Evolutionary conservation across 331 rosid genomes (phyloP), one percentile per base, ranked within the genome.

Genomic region (Pyrus hybrid): DNA sequence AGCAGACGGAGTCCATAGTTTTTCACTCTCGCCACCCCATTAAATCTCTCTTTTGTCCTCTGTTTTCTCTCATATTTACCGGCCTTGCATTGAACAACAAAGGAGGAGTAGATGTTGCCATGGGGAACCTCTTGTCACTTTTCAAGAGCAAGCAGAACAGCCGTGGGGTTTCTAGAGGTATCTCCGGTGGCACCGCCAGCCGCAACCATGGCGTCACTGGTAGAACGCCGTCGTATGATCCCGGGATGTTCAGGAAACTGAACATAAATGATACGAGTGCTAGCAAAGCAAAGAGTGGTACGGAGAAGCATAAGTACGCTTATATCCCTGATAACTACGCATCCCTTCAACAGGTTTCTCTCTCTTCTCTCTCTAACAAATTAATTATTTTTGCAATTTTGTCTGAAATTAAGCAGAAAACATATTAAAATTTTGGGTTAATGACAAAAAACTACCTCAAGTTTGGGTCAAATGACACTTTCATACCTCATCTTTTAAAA

Each of bases 301-400:
- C 70, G 4, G 77, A 41, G 2, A 88, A 88, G 84, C 83, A 87
- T 76, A 90, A 90, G 63, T 92, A 85, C 76, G 87, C 78, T 67
- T 71, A 76, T 6, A 92, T 92, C 53, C 81, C 77, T 4, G 96
- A 92, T 73, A 79, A 78, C 64, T 92, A 86, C 86, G 63, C 85
- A 25, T 71, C 92, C 16, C 81, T 92, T 21, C 85, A 87, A 21
- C 88, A 92, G 91, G 96, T 92, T n/a, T 54, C 33, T 61, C 67
- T 79, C 56, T 37, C 45, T 37, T 37, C 43, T 37, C 45, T 45
- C 26, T 20, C 70, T 13, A 21, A 25, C 8, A 37, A 37, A 37
- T 37, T 37, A 9, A 0, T 37, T 37, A 37, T 2, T 37, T 37
- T 37, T 37, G 13, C 45, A 57, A 10, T 57, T 57, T 57, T n/a